Percentiles rank a stretch among this genome's conserved stretches.
These are phyloP conservation scores for Citrus unshiu DNA, from an alignment of 345 rosid genomes.

Conservation along the genomic window DNA sequence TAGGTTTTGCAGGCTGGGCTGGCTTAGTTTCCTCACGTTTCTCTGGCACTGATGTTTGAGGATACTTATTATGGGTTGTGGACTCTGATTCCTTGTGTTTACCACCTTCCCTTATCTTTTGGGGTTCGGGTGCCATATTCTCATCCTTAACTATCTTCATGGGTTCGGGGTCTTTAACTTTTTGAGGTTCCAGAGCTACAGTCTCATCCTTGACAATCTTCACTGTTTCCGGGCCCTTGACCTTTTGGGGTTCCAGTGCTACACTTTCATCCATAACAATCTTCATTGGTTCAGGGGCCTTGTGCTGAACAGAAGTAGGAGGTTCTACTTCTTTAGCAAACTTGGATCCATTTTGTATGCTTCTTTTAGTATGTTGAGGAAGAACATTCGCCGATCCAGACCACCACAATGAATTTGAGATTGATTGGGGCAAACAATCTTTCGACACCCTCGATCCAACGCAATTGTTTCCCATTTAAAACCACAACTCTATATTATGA, in stretches of 20 bases:
- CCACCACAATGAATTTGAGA: slow-evolving; percentile 34
- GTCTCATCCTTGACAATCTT: slow-evolving; percentile 20
- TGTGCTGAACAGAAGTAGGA: slow-evolving; percentile 14
- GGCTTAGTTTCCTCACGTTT: slow-evolving; percentile 9
- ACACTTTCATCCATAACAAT: slow-evolving; percentile 28
- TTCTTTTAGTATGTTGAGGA: slow-evolving; percentile 4
- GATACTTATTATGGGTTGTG: slow-evolving; percentile 12
- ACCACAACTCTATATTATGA: background rate
- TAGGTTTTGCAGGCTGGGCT: slow-evolving; percentile 22
- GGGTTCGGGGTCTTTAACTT: slow-evolving; percentile 28
- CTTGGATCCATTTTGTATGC: background rate
- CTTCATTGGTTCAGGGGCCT: slow-evolving; percentile 39
- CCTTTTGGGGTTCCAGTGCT: background rate
- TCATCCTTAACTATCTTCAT: slow-evolving; percentile 39
- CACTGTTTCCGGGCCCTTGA: slow-evolving; percentile 36
- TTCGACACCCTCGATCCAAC: slow-evolving; percentile 35
- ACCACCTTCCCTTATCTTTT: slow-evolving; percentile 10
- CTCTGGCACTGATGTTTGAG: slow-evolving; percentile 1
- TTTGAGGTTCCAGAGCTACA: background rate
- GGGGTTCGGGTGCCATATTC: slow-evolving; percentile 4
- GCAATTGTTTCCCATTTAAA: slow-evolving; percentile 76
- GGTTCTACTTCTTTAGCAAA: slow-evolving; percentile 13
- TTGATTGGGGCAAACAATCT: slow-evolving; percentile 24
- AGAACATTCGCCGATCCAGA: slow-evolving; percentile 11
- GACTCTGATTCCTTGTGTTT: background rate